Conservation (phyloP, 805 yeast genomes). For the Metschnikowia drakensbergensis region DNA sequence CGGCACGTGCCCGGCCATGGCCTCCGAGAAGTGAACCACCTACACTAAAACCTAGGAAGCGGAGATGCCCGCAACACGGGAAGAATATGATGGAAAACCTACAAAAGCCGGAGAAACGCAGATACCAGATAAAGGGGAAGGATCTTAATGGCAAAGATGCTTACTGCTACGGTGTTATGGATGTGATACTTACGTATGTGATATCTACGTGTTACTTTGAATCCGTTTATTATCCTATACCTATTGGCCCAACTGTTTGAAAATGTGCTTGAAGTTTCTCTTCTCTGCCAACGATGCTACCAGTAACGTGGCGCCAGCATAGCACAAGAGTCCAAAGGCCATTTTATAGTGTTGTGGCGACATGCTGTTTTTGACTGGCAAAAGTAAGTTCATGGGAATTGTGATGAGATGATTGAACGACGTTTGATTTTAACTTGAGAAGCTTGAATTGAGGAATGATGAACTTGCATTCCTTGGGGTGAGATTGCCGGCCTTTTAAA, state of each 20-base stretch:
- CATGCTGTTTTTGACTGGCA: constrained; percentile 9
- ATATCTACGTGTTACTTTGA: no score
- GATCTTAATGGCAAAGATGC: no score
- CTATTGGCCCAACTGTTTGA: constrained; percentile 29
- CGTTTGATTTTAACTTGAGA: no score
- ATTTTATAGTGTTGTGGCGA: constrained; percentile 17
- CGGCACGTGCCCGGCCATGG: constrained; percentile 21
- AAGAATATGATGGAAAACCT: no score
- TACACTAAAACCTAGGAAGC: background rate
- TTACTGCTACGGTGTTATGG: no score
- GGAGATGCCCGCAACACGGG: no score
- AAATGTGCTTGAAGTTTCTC: constrained; percentile 26
- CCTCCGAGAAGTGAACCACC: constrained; percentile 17
- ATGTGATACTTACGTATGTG: no score
- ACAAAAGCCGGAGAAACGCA: no score
- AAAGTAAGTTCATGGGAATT: constrained; percentile 1
- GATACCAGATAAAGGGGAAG: no score
- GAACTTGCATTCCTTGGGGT: no score
- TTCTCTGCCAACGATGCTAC: constrained; percentile 31
- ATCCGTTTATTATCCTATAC: constrained; percentile 1
- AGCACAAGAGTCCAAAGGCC: constrained; percentile 21
- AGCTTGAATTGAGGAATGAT: no score
- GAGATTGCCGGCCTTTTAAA: background rate
- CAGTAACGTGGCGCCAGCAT: constrained; percentile 25
- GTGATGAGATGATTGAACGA: background rate